Percentiles rank a stretch among this genome's conserved stretches.
phyloP scores from a whole-genome alignment of 148 eudicot genomes.

The Selenicereus undatus region DNA sequence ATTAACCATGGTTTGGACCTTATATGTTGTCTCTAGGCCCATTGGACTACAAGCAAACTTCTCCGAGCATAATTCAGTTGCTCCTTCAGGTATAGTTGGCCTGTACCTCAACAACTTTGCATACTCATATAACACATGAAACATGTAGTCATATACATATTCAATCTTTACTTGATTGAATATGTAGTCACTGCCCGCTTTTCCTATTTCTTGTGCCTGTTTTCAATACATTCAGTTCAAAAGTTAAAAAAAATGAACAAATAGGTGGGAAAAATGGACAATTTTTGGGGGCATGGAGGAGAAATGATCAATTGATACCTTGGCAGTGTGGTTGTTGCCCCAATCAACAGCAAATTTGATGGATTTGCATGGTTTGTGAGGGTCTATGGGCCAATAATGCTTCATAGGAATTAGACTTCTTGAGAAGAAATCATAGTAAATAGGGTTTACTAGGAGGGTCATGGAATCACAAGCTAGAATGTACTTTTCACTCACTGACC shows the following conservation, averaged over 20 bases:
- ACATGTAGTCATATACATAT: conserved; percentile 62
- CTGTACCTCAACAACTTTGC: conserved; percentile 49
- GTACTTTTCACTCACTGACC: conserved; percentile 74
- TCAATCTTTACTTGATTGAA: conserved; percentile 43
- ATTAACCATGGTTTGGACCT: conserved; percentile 35
- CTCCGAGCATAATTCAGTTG: conserved; percentile 54
- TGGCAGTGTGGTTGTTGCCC: conserved; percentile 47
- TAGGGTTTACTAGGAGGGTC: conserved; percentile 41
- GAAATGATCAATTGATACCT: conserved; percentile 30
- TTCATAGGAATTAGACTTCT: conserved; percentile 55
- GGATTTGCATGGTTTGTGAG: conserved; percentile 36
- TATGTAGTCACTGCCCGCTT: conserved; percentile 43
- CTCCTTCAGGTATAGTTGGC: conserved; percentile 46
- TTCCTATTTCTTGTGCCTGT: conserved; percentile 62
- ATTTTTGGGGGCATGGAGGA: neutral
- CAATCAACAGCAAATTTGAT: conserved; percentile 63
- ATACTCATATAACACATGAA: conserved; percentile 50
- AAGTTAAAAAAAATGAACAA: too few relatives aligned
- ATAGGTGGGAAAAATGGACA: neutral
- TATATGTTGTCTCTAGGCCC: conserved; percentile 38
- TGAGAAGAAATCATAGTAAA: conserved; percentile 55
- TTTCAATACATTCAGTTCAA: neutral
- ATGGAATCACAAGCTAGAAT: conserved; percentile 63
- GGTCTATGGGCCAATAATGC: conserved; percentile 62
- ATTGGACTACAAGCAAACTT: conserved; percentile 38